Evolutionary conservation across 495 filamentous ascomycete genomes (phyloP).

Genomic region (Xylaria telfairii): DNA sequence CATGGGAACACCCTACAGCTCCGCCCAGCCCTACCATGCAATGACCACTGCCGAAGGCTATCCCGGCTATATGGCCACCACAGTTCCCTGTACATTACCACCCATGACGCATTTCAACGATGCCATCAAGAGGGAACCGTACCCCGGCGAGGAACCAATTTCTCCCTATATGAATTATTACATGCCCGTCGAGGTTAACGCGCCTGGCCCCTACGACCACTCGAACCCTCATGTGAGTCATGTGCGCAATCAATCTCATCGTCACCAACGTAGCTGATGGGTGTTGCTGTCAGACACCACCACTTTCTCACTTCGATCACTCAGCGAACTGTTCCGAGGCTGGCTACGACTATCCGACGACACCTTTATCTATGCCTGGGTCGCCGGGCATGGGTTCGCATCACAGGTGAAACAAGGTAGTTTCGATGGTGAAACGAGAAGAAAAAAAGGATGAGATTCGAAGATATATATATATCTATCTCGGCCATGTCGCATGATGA

Average conservation of each 20-base stretch:
- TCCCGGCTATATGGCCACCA: slow-evolving; percentile 65
- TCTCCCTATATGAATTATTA: slow-evolving; percentile 80
- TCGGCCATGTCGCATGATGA: slow-evolving; percentile 9
- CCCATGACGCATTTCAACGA: slow-evolving; percentile 68
- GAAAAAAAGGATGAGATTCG: slow-evolving; percentile 11
- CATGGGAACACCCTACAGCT: slow-evolving; percentile 66
- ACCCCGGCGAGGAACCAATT: slow-evolving; percentile 69
- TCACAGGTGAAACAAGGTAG: slow-evolving; percentile 25
- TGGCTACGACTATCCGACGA: slow-evolving; percentile 67
- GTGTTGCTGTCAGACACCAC: slow-evolving; percentile 72
- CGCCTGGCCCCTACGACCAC: slow-evolving; percentile 62
- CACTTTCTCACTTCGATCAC: slow-evolving; percentile 81
- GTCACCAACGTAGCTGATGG: slow-evolving; percentile 55
- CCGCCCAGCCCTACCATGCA: slow-evolving; percentile 66
- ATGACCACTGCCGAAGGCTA: slow-evolving; percentile 69
- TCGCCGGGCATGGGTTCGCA: slow-evolving; percentile 60
- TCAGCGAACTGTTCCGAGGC: slow-evolving; percentile 68
- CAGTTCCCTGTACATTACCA: slow-evolving; percentile 66
- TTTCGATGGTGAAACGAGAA: slow-evolving; percentile 17
- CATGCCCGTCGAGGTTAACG: slow-evolving; percentile 75
- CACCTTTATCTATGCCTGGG: slow-evolving; percentile 70
- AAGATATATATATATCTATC: slow-evolving; percentile 19
- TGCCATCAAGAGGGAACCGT: slow-evolving; percentile 64
- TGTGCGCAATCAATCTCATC: slow-evolving; percentile 44
- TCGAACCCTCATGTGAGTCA: slow-evolving; percentile 74